These are phyloP conservation scores for Drechslerella dactyloides DNA, from an alignment of 2,329 filamentous ascomycete species.

Conservation along the genomic window DNA sequence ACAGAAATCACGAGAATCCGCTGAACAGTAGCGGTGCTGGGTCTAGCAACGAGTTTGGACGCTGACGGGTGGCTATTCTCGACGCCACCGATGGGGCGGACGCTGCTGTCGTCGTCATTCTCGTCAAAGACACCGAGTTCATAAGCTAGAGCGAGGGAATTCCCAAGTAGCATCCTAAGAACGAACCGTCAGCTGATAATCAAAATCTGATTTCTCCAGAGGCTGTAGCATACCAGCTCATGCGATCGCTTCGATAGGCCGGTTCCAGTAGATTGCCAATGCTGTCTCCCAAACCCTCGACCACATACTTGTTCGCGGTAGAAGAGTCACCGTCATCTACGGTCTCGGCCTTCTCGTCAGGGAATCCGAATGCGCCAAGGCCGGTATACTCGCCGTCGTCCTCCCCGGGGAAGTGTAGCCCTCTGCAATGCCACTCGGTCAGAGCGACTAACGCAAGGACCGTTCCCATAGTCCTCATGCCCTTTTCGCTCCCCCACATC, in stretches of 20 bases:
- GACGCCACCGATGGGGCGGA: conserved; percentile 37
- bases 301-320: conserved; percentile 63
- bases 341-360: conserved; percentile 65
- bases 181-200: conserved; percentile 72
- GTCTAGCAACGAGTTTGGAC: conserved; percentile 45
- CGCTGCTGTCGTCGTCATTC: conserved; percentile 69
- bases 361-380: conserved; percentile 69
- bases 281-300: conserved; percentile 67
- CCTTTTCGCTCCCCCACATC: conserved; percentile 73
- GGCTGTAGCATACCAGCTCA: conserved; percentile 37
- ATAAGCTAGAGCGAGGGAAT: conserved; percentile 85
- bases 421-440: conserved; percentile 95
- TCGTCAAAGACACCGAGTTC: conserved; percentile 96
- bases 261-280: conserved; percentile 97
- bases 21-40: conserved; percentile 44
- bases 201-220: conserved; percentile 1
- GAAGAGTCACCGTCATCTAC: conserved; percentile 57
- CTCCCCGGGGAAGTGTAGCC: conserved; percentile 84
- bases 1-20: conserved; percentile 82
- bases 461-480: conserved; percentile 78
- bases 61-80: conserved; percentile 43
- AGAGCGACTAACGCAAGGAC: conserved; percentile 93
- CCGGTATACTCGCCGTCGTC: conserved; percentile 70
- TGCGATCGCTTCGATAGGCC: conserved; percentile 74
- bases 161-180: conserved; percentile 97